Evolutionary conservation across 805 yeast species (phyloP).

Genomic region (Ogataea paraovalis): DNA sequence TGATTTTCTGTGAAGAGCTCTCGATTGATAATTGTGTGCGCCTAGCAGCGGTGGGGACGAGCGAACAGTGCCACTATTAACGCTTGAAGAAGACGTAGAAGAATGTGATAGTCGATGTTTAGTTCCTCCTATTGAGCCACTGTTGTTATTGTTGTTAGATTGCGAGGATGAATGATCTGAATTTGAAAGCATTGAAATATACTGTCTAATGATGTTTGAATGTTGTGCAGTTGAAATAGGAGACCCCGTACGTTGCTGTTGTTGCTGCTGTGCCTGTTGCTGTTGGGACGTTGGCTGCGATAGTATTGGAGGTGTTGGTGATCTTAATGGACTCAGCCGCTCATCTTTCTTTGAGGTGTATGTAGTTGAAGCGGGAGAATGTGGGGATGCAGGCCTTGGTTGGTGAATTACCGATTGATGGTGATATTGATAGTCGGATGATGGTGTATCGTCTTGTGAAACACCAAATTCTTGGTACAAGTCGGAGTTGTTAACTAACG

Average conservation of each 20-base stretch:
- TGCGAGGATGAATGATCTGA: not conserved
- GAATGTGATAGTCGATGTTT: not conserved
- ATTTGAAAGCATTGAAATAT: conserved; percentile 2
- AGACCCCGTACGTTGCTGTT: conserved; percentile 2
- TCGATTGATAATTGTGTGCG: not conserved
- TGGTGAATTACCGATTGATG: not conserved
- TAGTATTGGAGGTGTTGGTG: conserved; percentile 5
- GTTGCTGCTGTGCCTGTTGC: not conserved
- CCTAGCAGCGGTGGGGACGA: conserved; percentile 13
- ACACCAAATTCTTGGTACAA: conserved; percentile 5
- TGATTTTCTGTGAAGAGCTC: conserved; percentile 15
- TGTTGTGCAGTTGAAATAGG: conserved; percentile 1
- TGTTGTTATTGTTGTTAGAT: not conserved
- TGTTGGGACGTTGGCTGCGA: not conserved
- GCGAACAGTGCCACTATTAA: conserved; percentile 5
- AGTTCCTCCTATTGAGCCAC: not conserved
- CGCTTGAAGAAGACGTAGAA: conserved; percentile 5
- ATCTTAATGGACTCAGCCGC: not conserved
- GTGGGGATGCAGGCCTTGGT: not conserved
- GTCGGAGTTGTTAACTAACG: conserved; percentile 17
- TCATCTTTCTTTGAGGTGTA: not conserved
- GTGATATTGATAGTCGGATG: not conserved
- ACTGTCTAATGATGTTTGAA: not conserved
- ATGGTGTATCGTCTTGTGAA: conserved; percentile 1
- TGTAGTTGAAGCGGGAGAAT: not conserved